Base-by-base conservation (phyloP, 495 filamentous ascomycete genomes). In the Elaphomyces granulatus region DNA sequence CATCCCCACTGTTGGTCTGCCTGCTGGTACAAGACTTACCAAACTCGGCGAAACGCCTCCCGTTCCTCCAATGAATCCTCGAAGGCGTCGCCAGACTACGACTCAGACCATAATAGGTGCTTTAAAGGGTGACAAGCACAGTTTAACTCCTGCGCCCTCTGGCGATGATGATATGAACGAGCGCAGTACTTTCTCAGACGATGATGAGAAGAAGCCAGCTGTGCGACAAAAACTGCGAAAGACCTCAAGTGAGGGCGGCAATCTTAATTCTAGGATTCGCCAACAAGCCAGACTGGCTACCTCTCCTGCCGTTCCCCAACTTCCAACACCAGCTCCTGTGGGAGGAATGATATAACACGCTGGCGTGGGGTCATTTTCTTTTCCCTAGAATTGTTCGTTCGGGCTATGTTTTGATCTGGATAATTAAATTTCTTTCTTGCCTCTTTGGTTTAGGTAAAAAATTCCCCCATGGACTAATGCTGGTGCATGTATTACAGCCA, bases 11-110 rank as follows among this genome's bases (percentile, higher is more conserved):
- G 67, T 81, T 9, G 69, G 71, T 30, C 62, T 83, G 2, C 78
- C 78, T 2, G 47, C 66, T 44, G 60, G 67, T 39, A 49, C 70
- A 34, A 46, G 61, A 56, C 34, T 67, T 32, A 55, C 47, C 40
- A 64, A 66, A 39, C 56, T 57, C 52, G 54, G 51, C 10, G 47
- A 54, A 3, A 45, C 58, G 1, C 79, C 77, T 4, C 76, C 79
- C 2, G 47, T 82, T 2, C 80, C 80, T 19, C 76, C 77, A 2
- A 80, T 82, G 61, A 81, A 83, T 54, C 80, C 80, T 4, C 71
- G 75, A 15, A 70, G 79, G 17, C 72, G 75, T 15, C 75, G 78
- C 20, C 66, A 61, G 34, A 72, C 72, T 0, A 68, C 67, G 6
- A 61, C 68, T 0, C 65, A 70, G 34, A 66, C 66, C 3, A 67